These are phyloP conservation scores for Naematelia aurantialba DNA, from an alignment of 768 basidiomycete genomes.

Conservation along the genomic window DNA sequence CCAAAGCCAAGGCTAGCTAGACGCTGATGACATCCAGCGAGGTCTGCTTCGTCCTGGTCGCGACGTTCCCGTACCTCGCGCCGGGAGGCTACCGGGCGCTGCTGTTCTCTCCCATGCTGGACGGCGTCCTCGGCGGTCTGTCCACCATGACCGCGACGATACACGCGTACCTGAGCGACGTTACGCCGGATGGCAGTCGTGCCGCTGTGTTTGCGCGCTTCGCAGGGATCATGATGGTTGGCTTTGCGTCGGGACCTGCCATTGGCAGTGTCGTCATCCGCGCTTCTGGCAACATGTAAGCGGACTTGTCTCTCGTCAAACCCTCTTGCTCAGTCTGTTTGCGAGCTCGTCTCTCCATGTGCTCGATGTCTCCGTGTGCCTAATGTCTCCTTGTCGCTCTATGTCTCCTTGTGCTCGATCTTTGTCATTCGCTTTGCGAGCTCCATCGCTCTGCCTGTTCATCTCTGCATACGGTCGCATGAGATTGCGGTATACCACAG, in stretches of 20 bases:
- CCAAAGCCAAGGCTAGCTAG: background rate
- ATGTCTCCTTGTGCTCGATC: too few species aligned
- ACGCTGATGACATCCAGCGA: slow-evolving; percentile 57
- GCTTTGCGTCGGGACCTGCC: slow-evolving; percentile 73
- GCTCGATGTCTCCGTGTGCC: too few species aligned
- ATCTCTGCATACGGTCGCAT: too few species aligned
- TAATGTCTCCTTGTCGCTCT: too few species aligned
- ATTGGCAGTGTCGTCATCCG: slow-evolving; percentile 65
- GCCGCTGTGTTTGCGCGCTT: slow-evolving; percentile 58
- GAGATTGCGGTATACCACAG: background rate
- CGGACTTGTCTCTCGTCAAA: too few species aligned
- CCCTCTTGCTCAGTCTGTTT: too few species aligned
- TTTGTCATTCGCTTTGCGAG: background rate
- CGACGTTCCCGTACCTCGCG: slow-evolving; percentile 62
- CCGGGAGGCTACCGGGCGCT: slow-evolving; percentile 63
- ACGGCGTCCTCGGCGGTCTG: slow-evolving; percentile 78
- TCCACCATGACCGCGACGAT: slow-evolving; percentile 63
- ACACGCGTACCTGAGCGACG: slow-evolving; percentile 55
- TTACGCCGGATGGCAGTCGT: slow-evolving; percentile 44
- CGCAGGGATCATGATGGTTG: slow-evolving; percentile 71
- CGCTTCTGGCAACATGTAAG: slow-evolving; percentile 53
- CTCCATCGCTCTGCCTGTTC: background rate
- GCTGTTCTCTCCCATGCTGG: slow-evolving; percentile 70
- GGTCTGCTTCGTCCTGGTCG: slow-evolving; percentile 71
- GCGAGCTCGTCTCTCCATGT: slow-evolving; percentile 4